Conservation (phyloP, 495 filamentous ascomycete species). For the Podospora pseudoanserina region DNA sequence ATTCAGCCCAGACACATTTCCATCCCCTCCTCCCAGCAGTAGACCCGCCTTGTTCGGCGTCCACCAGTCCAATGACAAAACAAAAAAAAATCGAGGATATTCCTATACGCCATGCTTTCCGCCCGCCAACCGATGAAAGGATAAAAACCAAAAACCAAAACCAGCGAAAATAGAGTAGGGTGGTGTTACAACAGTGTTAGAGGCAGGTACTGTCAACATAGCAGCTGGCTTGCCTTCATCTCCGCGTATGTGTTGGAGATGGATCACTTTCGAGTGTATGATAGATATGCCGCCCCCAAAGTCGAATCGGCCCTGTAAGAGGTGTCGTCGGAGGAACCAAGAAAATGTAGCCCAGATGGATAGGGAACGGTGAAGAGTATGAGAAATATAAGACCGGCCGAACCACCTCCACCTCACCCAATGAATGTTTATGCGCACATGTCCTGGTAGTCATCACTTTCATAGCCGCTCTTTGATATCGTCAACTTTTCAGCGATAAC, state of each 20-base stretch:
- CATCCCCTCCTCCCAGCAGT: neutral
- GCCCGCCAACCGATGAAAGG: neutral
- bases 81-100: neutral
- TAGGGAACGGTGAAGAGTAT: neutral
- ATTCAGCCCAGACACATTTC: neutral
- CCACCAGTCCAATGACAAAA: neutral
- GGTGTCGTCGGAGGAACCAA: neutral
- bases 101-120: neutral
- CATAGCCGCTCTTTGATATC: neutral
- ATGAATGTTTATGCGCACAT: neutral
- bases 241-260: neutral
- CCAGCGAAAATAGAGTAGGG: neutral
- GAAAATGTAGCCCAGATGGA: neutral
- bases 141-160: neutral
- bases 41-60: neutral
- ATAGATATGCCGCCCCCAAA: neutral
- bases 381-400: neutral
- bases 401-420: neutral
- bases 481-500: neutral
- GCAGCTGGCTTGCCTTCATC: neutral
- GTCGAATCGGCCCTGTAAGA: too few species aligned
- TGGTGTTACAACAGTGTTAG: neutral
- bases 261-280: neutral
- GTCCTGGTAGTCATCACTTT: neutral
- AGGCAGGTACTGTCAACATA: neutral